These are phyloP conservation scores for Populus davidiana DNA, from an alignment of 345 rosid species.

Conservation along the genomic window DNA sequence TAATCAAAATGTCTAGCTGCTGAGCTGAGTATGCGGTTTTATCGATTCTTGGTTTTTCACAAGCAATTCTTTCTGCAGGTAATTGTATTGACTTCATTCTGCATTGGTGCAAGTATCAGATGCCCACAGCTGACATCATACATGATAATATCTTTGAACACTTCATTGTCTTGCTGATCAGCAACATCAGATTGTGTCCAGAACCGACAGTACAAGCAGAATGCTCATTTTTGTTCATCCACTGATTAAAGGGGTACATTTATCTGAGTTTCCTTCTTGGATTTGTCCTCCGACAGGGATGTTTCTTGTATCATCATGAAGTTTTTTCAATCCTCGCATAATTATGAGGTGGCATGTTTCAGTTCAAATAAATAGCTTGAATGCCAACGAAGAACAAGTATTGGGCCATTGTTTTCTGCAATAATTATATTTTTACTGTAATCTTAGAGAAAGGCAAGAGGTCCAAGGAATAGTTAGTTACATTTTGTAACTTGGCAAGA, in stretches of 20 bases:
- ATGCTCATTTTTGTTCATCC: not conserved
- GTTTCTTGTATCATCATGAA: not conserved
- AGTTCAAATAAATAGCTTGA: too few relatives aligned
- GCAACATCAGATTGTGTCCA: not conserved
- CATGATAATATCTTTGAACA: not conserved
- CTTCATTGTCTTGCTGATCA: too few relatives aligned
- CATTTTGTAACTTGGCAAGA: too few relatives aligned
- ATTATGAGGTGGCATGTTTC: not conserved
- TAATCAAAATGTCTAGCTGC: not conserved
- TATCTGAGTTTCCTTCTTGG: not conserved
- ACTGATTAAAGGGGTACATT: not conserved
- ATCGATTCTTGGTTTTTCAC: not conserved
- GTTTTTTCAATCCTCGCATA: not conserved
- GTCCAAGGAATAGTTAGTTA: too few relatives aligned
- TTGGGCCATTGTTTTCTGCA: not conserved
- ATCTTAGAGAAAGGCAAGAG: too few relatives aligned
- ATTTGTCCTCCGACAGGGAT: not conserved
- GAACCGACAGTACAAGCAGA: not conserved
- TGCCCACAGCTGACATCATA: not conserved
- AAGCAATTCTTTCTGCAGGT: not conserved
- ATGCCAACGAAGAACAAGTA: too few relatives aligned
- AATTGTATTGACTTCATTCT: not conserved
- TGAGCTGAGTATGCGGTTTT: not conserved
- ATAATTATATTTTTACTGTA: not conserved
- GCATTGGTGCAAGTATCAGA: not conserved